A percentile compares a stretch with the other conserved stretches of the same genome.
phyloP scores from a whole-genome alignment of 345 rosid genomes.

The Lepidium africanum region DNA sequence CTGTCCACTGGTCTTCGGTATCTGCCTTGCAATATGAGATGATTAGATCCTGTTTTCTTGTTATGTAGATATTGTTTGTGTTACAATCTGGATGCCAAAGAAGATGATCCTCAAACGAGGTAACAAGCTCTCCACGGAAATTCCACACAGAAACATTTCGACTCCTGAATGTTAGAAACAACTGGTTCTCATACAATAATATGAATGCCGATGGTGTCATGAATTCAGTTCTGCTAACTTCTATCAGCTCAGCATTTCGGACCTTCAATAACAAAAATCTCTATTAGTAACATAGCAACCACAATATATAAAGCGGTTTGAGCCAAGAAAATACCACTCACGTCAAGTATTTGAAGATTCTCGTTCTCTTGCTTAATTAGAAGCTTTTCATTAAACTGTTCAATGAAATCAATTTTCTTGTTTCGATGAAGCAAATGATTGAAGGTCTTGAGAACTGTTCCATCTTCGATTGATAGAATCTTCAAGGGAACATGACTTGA shows the following conservation, averaged over 20 bases:
- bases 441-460: slow-evolving; percentile 77
- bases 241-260: slow-evolving; percentile 64
- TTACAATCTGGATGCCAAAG: slow-evolving; percentile 77
- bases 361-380: slow-evolving; percentile 92
- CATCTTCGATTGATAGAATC: slow-evolving; percentile 90
- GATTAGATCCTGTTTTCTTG: slow-evolving; percentile 69
- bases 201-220: slow-evolving; percentile 96
- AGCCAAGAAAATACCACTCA: slow-evolving; percentile 28
- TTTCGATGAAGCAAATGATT: slow-evolving; percentile 79
- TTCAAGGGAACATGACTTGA: slow-evolving; percentile 70
- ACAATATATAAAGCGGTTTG: background rate
- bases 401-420: slow-evolving; percentile 92
- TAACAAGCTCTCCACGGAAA: slow-evolving; percentile 86
- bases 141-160: slow-evolving; percentile 76
- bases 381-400: slow-evolving; percentile 87
- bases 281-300: background rate
- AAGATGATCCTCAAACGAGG: slow-evolving; percentile 86
- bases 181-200: slow-evolving; percentile 79
- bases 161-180: slow-evolving; percentile 82
- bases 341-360: slow-evolving; percentile 93
- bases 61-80: slow-evolving; percentile 63
- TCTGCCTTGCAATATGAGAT: slow-evolving; percentile 75
- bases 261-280: slow-evolving; percentile 44
- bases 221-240: slow-evolving; percentile 65
- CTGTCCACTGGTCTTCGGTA: slow-evolving; percentile 56